Percentiles rank a stretch among this genome's conserved stretches.
phyloP scores from a whole-genome alignment of 495 filamentous ascomycete genomes.

The Cladorrhinum samala region DNA sequence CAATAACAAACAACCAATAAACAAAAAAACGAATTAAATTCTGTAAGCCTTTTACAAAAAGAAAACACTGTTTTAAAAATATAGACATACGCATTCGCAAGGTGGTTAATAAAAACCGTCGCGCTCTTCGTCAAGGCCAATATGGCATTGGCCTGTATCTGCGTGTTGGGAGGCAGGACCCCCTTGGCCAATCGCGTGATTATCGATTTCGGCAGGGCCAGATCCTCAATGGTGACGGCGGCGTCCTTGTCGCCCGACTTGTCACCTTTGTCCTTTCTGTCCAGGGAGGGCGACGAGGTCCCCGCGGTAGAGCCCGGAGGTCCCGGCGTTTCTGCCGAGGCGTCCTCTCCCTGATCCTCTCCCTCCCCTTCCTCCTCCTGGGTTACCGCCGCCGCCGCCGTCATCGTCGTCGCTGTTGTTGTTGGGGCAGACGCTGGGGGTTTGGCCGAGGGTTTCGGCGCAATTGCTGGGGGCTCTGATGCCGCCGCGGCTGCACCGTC shows the following conservation, averaged over 20 bases:
- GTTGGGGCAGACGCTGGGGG: slow-evolving; percentile 6
- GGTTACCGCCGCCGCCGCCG: slow-evolving; percentile 8
- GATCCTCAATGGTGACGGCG: slow-evolving; percentile 53
- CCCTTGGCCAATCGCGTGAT: slow-evolving; percentile 89
- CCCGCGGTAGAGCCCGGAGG: too few relatives aligned
- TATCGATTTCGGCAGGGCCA: slow-evolving; percentile 87
- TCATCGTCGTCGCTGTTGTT: slow-evolving; percentile 15
- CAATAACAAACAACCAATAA: neutral
- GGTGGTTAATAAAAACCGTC: slow-evolving; percentile 88
- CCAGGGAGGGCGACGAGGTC: too few relatives aligned
- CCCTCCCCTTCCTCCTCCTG: slow-evolving; percentile 10
- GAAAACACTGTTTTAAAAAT: neutral
- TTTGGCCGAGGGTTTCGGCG: slow-evolving; percentile 12
- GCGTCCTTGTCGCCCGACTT: slow-evolving; percentile 25
- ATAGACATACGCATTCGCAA: slow-evolving; percentile 67
- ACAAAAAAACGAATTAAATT: neutral
- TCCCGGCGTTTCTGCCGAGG: slow-evolving; percentile 6
- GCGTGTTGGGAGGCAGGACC: slow-evolving; percentile 92
- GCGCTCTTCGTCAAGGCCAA: slow-evolving; percentile 87
- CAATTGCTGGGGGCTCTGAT: slow-evolving; percentile 12
- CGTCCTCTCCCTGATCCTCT: slow-evolving; percentile 23
- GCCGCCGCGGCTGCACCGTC: slow-evolving; percentile 21
- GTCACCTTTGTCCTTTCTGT: slow-evolving; percentile 19
- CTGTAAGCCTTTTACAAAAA: neutral
- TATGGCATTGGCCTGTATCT: slow-evolving; percentile 89